Evolutionary conservation across 192 early-diverging fungal species (phyloP), one percentile per base, ranked within the genome.

Genomic region (Podila clonocystis): DNA sequence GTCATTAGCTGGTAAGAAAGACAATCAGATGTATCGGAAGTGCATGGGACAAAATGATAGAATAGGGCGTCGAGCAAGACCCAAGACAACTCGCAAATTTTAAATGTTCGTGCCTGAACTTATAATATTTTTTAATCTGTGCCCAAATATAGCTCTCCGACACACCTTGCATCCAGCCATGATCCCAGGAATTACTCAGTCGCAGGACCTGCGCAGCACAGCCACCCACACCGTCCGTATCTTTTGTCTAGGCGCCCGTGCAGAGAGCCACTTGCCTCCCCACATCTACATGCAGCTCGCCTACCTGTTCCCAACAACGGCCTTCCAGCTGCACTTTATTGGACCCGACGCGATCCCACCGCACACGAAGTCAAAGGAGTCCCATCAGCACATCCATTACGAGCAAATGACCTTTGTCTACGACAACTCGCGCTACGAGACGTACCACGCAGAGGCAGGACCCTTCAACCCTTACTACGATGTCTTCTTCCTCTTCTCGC

Each of bases 381-480:
- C 72, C 19, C 71, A 74, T 31, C 75, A 70, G 57, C 74, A 69
- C 36, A 62, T 73, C 45, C 85, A 67, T 62, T 87, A 91, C 52
- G 89, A 90, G 62, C 89, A 89, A 31, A 76, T 95, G 71, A 87
- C 85, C 45, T 91, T 94, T 62, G 89, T 89, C 31, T 95, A 91
- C 74, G 86, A 89, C 83, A 90, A 87, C 64, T 79, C 85, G 36
- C 84, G 85, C 41, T 95, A 92, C 82, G 89, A 91, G 65, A 82
- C 92, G 49, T 89, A 87, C 48, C 87, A 90, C 55, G 85, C 84
- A 20, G 79, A 82, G 59, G 70, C 79, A 48, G 85, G 87, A 19
- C 89, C 90, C 48, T 95, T 94, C 69, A 93, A 95, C 71, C 92
- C 94, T 58, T 95, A 92, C 58, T 90, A 87, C 17, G 93, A 94